Percentiles rank a stretch among this genome's conserved stretches.
These are phyloP conservation scores for Ustulina deusta DNA, from an alignment of 2,329 filamentous ascomycete species.

Conservation along the genomic window DNA sequence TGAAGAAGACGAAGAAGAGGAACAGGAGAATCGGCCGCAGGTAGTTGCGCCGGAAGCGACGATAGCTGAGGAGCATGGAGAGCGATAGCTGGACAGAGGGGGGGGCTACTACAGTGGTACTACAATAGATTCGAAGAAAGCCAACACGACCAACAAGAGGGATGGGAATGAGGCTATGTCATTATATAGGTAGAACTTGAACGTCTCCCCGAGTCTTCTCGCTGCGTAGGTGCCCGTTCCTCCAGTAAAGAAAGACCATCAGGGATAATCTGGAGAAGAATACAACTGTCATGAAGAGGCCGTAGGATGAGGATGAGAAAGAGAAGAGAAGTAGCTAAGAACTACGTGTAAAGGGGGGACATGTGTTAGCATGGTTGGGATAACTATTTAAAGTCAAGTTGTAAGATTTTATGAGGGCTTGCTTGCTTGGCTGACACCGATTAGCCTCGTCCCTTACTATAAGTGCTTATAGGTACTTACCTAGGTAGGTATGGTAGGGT, in stretches of 20 bases:
- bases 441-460: constrained; percentile 24
- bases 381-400: constrained; percentile 18
- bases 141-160: constrained; percentile 11
- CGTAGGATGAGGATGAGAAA: constrained; percentile 36
- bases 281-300: constrained; percentile 29
- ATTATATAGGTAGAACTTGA: constrained; percentile 29
- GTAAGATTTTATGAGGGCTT: constrained; percentile 27
- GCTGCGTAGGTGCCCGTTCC: constrained; percentile 18
- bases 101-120: background rate
- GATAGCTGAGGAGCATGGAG: constrained; percentile 54
- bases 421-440: constrained; percentile 22
- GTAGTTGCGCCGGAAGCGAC: constrained; percentile 53
- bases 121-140: background rate
- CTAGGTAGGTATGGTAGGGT: background rate
- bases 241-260: constrained; percentile 26
- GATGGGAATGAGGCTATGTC: constrained; percentile 37
- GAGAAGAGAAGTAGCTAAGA: constrained; percentile 40
- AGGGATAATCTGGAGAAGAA: constrained; percentile 17
- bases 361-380: constrained; percentile 24
- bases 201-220: constrained; percentile 21
- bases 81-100: constrained; percentile 26
- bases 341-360: constrained; percentile 29
- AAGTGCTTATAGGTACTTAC: background rate
- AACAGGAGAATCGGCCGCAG: constrained; percentile 51
- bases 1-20: constrained; percentile 50